Percentiles rank a stretch among this genome's conserved stretches.
Evolutionary conservation across 2,329 filamentous ascomycete genomes (phyloP).

Genomic region (Trichoderma polysporum): DNA sequence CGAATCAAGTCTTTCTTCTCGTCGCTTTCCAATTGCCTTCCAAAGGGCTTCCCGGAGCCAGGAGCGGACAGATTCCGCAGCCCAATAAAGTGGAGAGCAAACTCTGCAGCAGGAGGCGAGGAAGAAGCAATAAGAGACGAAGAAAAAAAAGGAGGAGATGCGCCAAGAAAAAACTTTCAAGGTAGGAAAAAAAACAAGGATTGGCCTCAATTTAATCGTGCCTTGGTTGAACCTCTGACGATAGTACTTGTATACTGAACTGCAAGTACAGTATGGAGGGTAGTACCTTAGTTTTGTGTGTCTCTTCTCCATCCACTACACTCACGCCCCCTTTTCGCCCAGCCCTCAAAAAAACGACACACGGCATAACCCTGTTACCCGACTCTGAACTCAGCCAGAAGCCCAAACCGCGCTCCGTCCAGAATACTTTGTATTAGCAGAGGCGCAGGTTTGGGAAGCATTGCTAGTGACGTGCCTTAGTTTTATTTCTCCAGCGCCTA

Average conservation of each 20-base stretch:
- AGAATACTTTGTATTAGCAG: not conserved
- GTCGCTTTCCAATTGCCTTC: constrained; percentile 3
- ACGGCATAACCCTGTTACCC: constrained; percentile 12
- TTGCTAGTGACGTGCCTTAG: not conserved
- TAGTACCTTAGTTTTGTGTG: no score
- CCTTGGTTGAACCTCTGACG: not conserved
- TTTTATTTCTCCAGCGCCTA: not conserved
- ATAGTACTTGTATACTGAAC: not conserved
- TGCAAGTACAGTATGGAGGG: not conserved
- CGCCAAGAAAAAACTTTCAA: not conserved
- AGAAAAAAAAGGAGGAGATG: not conserved
- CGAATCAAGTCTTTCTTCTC: not conserved
- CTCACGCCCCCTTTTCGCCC: not conserved
- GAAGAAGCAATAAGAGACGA: not conserved
- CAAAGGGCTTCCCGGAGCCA: constrained; percentile 9
- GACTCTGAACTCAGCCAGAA: constrained; percentile 17
- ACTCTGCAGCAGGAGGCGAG: constrained; percentile 5
- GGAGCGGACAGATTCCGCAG: constrained; percentile 1
- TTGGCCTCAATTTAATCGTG: not conserved
- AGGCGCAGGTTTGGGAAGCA: not conserved
- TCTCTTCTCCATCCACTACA: not conserved
- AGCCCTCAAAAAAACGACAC: not conserved
- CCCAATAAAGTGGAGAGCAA: not conserved
- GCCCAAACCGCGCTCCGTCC: constrained; percentile 4
- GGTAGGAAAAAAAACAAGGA: not conserved